phyloP scores from a whole-genome alignment of 768 basidiomycete species.

The Amanita polypyramis region DNA sequence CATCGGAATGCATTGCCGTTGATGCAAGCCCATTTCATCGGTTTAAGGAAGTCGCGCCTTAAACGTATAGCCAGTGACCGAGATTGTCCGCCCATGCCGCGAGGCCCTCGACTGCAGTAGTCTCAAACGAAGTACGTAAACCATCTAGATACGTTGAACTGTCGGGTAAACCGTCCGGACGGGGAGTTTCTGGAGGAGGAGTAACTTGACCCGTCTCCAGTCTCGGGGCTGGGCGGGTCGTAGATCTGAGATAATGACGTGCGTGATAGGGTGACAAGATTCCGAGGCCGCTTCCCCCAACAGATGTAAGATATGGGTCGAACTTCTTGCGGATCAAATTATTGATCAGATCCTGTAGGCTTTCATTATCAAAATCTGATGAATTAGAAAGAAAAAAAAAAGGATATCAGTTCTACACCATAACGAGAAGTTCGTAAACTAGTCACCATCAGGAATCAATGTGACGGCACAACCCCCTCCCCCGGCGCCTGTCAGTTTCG shows the following conservation, averaged over 20 bases:
- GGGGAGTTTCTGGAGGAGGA: conserved; percentile 27
- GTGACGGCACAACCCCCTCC: conserved; percentile 98
- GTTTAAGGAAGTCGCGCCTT: conserved; percentile 9
- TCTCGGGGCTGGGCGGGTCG: conserved; percentile 11
- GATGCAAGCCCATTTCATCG: conserved; percentile 3
- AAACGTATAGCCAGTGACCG: conserved; percentile 57
- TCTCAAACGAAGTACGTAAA: conserved; percentile 35
- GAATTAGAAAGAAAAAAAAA: conserved; percentile 7
- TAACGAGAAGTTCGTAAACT: conserved; percentile 1
- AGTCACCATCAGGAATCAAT: conserved; percentile 84
- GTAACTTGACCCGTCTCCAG: conserved; percentile 30
- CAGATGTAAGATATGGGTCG: conserved; percentile 81
- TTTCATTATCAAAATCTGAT: conserved; percentile 61
- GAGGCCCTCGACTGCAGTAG: conserved; percentile 28
- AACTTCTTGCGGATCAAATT: conserved; percentile 56
- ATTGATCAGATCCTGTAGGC: conserved; percentile 46
- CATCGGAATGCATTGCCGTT: background rate
- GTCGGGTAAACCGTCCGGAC: conserved; percentile 13
- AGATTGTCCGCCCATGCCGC: conserved; percentile 41
- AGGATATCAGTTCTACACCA: conserved; percentile 5
- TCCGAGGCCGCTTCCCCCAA: conserved; percentile 90
- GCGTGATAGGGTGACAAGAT: conserved; percentile 56
- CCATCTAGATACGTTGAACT: conserved; percentile 16
- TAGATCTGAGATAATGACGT: conserved; percentile 27
- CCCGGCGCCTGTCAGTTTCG: conserved; percentile 96